phyloP scores from a whole-genome alignment of 2,329 filamentous ascomycete genomes.

The Phaeophleospora eucalypticola region DNA sequence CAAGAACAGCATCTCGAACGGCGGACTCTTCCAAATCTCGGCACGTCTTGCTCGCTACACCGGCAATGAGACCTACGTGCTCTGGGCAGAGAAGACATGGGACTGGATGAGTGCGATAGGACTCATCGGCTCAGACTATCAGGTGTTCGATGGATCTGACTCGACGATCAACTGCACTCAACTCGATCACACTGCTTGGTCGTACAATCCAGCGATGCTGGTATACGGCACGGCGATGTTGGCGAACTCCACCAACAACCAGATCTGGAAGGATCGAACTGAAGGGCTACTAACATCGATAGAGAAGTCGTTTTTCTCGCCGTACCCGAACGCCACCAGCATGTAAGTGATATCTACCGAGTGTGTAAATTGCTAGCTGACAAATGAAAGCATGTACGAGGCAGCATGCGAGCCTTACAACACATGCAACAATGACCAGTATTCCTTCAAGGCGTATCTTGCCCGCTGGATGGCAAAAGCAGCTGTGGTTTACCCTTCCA shows the following conservation, averaged over 20 bases:
- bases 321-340: slow-evolving; percentile 44
- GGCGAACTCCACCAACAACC: slow-evolving; percentile 49
- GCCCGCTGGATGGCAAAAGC: slow-evolving; percentile 57
- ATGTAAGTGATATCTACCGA: slow-evolving; percentile 34
- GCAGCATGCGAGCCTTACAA: slow-evolving; percentile 58
- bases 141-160: slow-evolving; percentile 55
- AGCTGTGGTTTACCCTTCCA: slow-evolving; percentile 42
- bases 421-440: slow-evolving; percentile 67
- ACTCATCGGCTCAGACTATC: slow-evolving; percentile 48
- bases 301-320: slow-evolving; percentile 52
- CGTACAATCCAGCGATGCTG: slow-evolving; percentile 54
- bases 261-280: slow-evolving; percentile 55
- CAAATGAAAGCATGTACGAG: slow-evolving; percentile 53
- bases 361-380: slow-evolving; percentile 8
- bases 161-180: slow-evolving; percentile 49
- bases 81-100: slow-evolving; percentile 70
- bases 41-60: slow-evolving; percentile 74
- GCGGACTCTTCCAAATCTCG: slow-evolving; percentile 55
- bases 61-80: slow-evolving; percentile 69
- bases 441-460: slow-evolving; percentile 72
- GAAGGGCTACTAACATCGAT: slow-evolving; percentile 56
- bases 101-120: slow-evolving; percentile 50
- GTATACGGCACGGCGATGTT: slow-evolving; percentile 54
- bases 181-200: slow-evolving; percentile 53
- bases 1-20: slow-evolving; percentile 58